Evolutionary conservation across 2,329 filamentous ascomycete species (phyloP).

Genomic region (Alternaria incomplexa): DNA sequence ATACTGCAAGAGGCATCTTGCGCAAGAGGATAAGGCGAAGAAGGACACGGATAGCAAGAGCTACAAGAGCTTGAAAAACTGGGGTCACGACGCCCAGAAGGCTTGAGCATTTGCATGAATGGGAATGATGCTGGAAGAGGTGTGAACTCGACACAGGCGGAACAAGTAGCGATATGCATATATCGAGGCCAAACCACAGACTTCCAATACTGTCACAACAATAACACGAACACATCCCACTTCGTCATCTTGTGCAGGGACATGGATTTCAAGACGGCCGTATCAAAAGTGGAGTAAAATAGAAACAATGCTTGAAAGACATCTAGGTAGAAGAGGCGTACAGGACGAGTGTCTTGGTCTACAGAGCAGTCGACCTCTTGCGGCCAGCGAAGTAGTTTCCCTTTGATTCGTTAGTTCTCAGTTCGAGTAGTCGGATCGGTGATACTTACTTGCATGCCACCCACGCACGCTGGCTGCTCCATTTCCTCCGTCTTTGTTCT

Average conservation of each 20-base stretch:
- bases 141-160: not conserved
- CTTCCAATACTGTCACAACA: not conserved
- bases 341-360: not conserved
- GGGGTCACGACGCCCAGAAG: constrained; percentile 47
- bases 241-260: not conserved
- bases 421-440: not conserved
- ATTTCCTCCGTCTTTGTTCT: constrained; percentile 8
- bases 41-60: constrained; percentile 61
- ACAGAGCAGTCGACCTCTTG: not conserved
- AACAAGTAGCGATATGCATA: not conserved
- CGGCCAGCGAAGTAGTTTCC: not conserved
- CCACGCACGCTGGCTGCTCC: not conserved
- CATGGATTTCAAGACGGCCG: not conserved
- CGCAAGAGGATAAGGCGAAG: constrained; percentile 66
- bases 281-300: not conserved
- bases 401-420: not conserved
- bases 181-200: not conserved
- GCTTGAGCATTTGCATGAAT: constrained; percentile 4
- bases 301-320: not conserved
- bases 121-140: not conserved
- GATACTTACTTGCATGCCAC: not conserved
- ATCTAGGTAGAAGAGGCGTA: not conserved
- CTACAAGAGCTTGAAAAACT: constrained; percentile 54
- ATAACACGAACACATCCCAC: not conserved
- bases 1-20: constrained; percentile 71